These are phyloP conservation scores for Diaporthe aspalathi DNA, from an alignment of 2,329 filamentous ascomycete species.

Conservation along the genomic window DNA sequence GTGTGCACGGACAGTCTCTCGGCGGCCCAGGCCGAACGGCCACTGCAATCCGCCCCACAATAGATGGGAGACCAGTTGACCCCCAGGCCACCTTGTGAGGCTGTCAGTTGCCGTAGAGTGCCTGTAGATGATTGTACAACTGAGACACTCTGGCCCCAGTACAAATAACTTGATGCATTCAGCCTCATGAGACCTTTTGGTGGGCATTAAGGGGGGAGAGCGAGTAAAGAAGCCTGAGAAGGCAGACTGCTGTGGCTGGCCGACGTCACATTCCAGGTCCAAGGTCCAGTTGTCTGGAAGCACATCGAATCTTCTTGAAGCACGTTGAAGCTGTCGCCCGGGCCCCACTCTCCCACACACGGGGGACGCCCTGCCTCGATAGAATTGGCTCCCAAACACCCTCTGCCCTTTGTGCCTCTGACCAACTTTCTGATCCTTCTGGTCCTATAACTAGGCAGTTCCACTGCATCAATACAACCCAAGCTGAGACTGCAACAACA, in stretches of 20 bases:
- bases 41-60: background rate
- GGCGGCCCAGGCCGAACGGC: background rate
- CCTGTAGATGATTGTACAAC: background rate
- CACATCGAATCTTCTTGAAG: slow-evolving; percentile 40
- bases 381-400: slow-evolving; percentile 23
- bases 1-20: background rate
- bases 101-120: background rate
- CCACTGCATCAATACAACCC: slow-evolving; percentile 11
- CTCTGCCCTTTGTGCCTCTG: background rate
- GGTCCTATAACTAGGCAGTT: slow-evolving; percentile 32
- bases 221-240: too few relatives aligned
- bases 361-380: slow-evolving; percentile 22
- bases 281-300: slow-evolving; percentile 15
- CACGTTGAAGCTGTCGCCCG: slow-evolving; percentile 29
- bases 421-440: slow-evolving; percentile 20
- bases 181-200: background rate
- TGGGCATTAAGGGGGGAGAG: slow-evolving; percentile 5
- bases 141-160: too few relatives aligned
- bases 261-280: slow-evolving; percentile 13
- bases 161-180: background rate
- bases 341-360: slow-evolving; percentile 31
- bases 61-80: too few relatives aligned
- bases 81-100: too few relatives aligned
- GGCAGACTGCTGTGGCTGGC: slow-evolving; percentile 3
- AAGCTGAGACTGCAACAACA: background rate